Evolutionary conservation across 129 eudicot species (phyloP), one percentile per base, ranked within the genome.

Genomic region (Oenanthe sinensis): DNA sequence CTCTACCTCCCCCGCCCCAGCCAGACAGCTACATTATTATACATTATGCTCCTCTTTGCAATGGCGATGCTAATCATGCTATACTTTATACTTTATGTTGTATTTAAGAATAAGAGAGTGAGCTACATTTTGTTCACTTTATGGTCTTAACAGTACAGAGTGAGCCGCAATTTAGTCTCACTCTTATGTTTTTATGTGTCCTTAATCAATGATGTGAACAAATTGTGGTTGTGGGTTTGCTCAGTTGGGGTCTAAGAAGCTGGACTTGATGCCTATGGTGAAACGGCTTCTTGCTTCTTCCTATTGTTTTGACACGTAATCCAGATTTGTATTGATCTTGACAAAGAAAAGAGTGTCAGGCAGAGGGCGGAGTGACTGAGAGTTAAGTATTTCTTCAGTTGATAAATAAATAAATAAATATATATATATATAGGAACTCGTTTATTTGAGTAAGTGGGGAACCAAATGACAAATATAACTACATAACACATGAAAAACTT

Each of bases 321-420:
- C 36, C 4, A 8, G 36, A 46, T 72, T 68, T 75, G 36, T 30
- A 15, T 48, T 19, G n/a, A 36, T 39, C 45, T 75, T 49, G 7
- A 16, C 26, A 33, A 75, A 75, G 68, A 37, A 22, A 75, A 75
- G 67, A 75, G 40, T 47, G 48, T 50, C 30, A 58, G 65, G 15
- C 44, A 0, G 49, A 69, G 46, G 65, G 15, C 44, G 0, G 49
- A 69, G 46, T 63, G 70, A n/a, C 52, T 2, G 49, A 79, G 50
- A 79, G 50, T 70, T 79, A 44, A 40, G 75, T 71, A 71, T 20
- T n/a, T n/a, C n/a, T n/a, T n/a, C n/a, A n/a, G n/a, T n/a, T n/a
- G n/a, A n/a, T n/a, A n/a, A n/a, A n/a, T n/a, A n/a, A n/a, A n/a
- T n/a, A n/a, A n/a, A n/a, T n/a, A n/a, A n/a, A n/a, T n/a, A n/a